Percentiles rank a stretch among this genome's conserved stretches.
These are phyloP conservation scores for Neopestalotiopsis clavispora DNA, from an alignment of 2,329 filamentous ascomycete species.

Conservation along the genomic window DNA sequence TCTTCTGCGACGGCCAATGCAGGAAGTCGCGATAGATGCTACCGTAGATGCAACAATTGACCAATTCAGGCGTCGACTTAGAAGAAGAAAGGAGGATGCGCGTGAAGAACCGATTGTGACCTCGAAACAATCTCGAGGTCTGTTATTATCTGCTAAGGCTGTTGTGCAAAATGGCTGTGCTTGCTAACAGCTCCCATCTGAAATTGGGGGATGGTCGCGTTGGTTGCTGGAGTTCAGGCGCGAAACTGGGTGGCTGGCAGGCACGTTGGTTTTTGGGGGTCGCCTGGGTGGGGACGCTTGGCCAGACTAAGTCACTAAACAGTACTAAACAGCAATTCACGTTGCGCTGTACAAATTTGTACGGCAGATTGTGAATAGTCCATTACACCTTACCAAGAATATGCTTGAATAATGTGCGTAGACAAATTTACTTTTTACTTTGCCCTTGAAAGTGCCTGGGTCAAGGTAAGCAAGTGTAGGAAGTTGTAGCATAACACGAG, in stretches of 20 bases:
- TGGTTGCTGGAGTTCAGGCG: not conserved
- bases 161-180: not conserved
- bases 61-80: not conserved
- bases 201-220: not conserved
- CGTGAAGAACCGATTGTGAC: not conserved
- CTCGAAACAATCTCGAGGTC: not conserved
- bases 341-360: conserved; percentile 26
- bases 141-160: not conserved
- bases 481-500: too few species aligned
- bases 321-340: conserved; percentile 27
- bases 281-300: conserved; percentile 6
- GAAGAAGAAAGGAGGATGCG: not conserved
- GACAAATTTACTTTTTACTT: not conserved
- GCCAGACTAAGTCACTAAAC: conserved; percentile 13
- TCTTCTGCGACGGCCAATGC: not conserved
- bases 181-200: not conserved
- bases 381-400: not conserved
- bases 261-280: not conserved
- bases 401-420: conserved; percentile 4
- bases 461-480: too few species aligned
- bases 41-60: not conserved
- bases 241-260: not conserved
- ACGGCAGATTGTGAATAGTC: conserved; percentile 27
- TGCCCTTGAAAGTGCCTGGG: not conserved
- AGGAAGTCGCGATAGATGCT: not conserved